phyloP scores from a whole-genome alignment of 176 grass and related monocot species.

The Carex parvula region DNA sequence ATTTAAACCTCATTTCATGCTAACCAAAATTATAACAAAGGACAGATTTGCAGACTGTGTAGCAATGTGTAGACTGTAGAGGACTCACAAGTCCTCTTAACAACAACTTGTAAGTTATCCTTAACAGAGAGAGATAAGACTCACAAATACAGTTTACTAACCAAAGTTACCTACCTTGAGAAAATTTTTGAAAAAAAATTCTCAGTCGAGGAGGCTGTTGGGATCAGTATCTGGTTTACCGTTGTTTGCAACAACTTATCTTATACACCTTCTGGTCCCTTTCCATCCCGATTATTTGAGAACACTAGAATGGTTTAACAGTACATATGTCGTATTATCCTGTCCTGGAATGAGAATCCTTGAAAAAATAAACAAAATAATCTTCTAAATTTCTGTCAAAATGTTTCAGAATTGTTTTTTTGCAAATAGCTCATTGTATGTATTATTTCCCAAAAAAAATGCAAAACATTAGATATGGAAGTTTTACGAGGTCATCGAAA shows the following conservation, averaged over 20 bases:
- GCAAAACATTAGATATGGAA: background rate
- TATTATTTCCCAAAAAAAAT: background rate
- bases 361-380: background rate
- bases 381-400: background rate
- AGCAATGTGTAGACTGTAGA: too few species aligned
- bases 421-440: background rate
- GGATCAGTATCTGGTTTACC: conserved; percentile 58
- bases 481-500: background rate
- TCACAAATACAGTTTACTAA: too few species aligned
- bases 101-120: too few species aligned
- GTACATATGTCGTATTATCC: background rate
- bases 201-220: conserved; percentile 43
- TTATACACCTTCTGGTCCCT: conserved; percentile 37
- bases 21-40: too few species aligned
- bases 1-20: too few species aligned
- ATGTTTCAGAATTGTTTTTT: background rate
- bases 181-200: conserved; percentile 61
- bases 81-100: too few species aligned
- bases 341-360: background rate
- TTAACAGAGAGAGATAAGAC: too few species aligned
- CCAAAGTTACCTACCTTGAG: conserved; percentile 40
- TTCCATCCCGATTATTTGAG: conserved; percentile 51
- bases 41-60: too few species aligned
- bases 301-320: background rate
- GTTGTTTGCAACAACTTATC: conserved; percentile 43